Conservation (phyloP, 108 stramenopile genomes). For the Cyclostephanos tholiformis region DNA sequence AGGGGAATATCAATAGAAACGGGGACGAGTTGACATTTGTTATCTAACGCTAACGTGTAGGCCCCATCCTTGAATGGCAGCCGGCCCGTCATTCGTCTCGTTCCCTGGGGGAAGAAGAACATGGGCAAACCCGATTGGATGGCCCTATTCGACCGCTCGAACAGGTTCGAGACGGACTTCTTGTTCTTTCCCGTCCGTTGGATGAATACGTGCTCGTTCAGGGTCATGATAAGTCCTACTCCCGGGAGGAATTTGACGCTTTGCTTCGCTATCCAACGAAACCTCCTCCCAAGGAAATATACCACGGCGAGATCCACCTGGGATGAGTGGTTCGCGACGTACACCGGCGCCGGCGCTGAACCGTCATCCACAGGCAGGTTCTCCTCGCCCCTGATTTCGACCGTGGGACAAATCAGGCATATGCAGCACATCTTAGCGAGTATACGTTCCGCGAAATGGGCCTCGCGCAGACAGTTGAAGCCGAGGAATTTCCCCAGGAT, state of each 20-base stretch:
- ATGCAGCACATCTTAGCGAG: constrained; percentile 15
- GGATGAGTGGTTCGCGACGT: constrained; percentile 80
- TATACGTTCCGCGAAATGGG: constrained; percentile 46
- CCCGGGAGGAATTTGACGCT: constrained; percentile 72
- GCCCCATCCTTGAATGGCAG: constrained; percentile 88
- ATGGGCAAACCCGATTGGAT: constrained; percentile 75
- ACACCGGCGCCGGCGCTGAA: constrained; percentile 67
- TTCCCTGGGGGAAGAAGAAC: constrained; percentile 89
- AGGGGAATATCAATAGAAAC: constrained; percentile 78
- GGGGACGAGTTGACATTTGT: constrained; percentile 60
- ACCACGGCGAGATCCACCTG: constrained; percentile 77
- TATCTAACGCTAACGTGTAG: constrained; percentile 69
- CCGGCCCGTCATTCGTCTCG: constrained; percentile 72
- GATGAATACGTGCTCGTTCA: constrained; percentile 74
- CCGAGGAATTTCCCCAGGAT: constrained; percentile 36
- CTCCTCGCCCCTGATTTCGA: constrained; percentile 61
- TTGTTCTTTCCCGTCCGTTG: constrained; percentile 62
- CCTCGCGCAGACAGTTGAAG: constrained; percentile 35
- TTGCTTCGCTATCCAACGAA: constrained; percentile 83
- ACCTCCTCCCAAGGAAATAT: constrained; percentile 48
- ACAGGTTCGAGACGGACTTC: constrained; percentile 62
- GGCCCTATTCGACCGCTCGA: constrained; percentile 65
- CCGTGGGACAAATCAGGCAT: constrained; percentile 50
- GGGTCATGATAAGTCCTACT: constrained; percentile 75
- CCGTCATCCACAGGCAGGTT: constrained; percentile 55